Conservation (phyloP, 495 filamentous ascomycete genomes). For the Neurospora tetrasperma region DNA sequence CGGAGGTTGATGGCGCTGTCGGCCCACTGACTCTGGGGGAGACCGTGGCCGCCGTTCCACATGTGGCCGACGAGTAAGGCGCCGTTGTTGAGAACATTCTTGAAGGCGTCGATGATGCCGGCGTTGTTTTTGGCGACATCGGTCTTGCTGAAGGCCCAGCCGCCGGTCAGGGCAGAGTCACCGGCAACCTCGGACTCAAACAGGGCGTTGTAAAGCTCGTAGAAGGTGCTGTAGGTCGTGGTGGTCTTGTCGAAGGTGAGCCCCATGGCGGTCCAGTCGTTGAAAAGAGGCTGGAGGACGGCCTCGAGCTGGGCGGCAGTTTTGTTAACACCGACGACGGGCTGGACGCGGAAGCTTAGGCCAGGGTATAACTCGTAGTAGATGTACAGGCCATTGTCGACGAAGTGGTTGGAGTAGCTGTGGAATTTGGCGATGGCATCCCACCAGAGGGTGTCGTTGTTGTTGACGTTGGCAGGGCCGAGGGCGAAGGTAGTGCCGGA, state of each 20-base stretch:
- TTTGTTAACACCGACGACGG: slow-evolving; percentile 37
- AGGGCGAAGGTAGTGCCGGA: slow-evolving; percentile 34
- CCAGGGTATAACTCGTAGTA: slow-evolving; percentile 35
- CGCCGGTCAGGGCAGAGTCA: slow-evolving; percentile 33
- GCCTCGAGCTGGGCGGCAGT: slow-evolving; percentile 27
- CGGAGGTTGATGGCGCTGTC: slow-evolving; percentile 30
- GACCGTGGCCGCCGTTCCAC: slow-evolving; percentile 35
- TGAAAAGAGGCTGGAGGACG: slow-evolving; percentile 35
- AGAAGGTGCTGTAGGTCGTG: slow-evolving; percentile 31
- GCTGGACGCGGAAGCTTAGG: slow-evolving; percentile 26
- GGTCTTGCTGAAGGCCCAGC: slow-evolving; percentile 32
- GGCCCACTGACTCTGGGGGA: slow-evolving; percentile 18
- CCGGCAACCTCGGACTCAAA: slow-evolving; percentile 38
- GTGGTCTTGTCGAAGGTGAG: slow-evolving; percentile 24
- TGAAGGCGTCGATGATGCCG: slow-evolving; percentile 31
- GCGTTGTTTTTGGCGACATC: slow-evolving; percentile 34
- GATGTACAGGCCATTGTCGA: slow-evolving; percentile 34
- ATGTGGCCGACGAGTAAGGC: slow-evolving; percentile 40
- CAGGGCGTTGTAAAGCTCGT: slow-evolving; percentile 36
- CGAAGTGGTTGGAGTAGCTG: slow-evolving; percentile 29
- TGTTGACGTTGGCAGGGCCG: slow-evolving; percentile 23
- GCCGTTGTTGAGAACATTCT: slow-evolving; percentile 23
- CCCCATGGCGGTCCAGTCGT: slow-evolving; percentile 29
- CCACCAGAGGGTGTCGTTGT: slow-evolving; percentile 31
- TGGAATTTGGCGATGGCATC: slow-evolving; percentile 37